phyloP scores from a whole-genome alignment of 2,329 filamentous ascomycete genomes.

The Erysiphe neolycopersici region DNA sequence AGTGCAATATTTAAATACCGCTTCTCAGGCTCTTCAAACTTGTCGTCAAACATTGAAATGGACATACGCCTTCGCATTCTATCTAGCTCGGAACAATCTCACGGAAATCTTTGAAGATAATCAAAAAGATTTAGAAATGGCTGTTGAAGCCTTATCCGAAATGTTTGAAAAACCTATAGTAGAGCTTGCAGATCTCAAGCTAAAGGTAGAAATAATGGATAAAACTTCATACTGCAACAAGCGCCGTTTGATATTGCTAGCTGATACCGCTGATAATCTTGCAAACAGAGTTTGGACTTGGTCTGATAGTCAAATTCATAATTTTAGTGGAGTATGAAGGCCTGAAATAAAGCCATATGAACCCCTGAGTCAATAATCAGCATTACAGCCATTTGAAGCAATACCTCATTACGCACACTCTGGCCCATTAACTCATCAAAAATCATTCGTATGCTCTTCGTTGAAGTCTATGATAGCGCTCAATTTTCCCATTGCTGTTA shows the following conservation, averaged over 20 bases:
- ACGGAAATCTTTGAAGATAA: slow-evolving; percentile 98
- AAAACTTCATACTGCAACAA: slow-evolving; percentile 96
- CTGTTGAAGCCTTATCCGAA: slow-evolving; percentile 86
- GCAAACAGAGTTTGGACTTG: slow-evolving; percentile 40
- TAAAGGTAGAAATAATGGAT: slow-evolving; percentile 96
- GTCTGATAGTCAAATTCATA: not conserved
- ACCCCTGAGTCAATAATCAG: too few species aligned
- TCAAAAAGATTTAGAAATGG: slow-evolving; percentile 92
- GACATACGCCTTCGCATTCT: slow-evolving; percentile 98
- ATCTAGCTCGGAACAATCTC: slow-evolving; percentile 81
- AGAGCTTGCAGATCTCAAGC: slow-evolving; percentile 59
- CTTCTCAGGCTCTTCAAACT: slow-evolving; percentile 77
- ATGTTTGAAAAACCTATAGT: slow-evolving; percentile 97
- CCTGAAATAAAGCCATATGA: too few species aligned
- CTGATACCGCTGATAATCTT: slow-evolving; percentile 79
- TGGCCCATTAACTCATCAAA: too few species aligned
- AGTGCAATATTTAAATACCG: slow-evolving; percentile 84
- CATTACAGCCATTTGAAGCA: too few species aligned
- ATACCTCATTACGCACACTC: too few species aligned
- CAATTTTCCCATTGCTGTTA: too few species aligned
- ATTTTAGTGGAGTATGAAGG: too few species aligned
- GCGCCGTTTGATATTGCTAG: slow-evolving; percentile 63
- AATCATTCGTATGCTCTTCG: too few species aligned
- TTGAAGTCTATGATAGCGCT: too few species aligned
- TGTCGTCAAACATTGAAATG: slow-evolving; percentile 98